Conservation (phyloP, 2,329 filamentous ascomycete genomes). For the Aureobasidium uvarum region DNA sequence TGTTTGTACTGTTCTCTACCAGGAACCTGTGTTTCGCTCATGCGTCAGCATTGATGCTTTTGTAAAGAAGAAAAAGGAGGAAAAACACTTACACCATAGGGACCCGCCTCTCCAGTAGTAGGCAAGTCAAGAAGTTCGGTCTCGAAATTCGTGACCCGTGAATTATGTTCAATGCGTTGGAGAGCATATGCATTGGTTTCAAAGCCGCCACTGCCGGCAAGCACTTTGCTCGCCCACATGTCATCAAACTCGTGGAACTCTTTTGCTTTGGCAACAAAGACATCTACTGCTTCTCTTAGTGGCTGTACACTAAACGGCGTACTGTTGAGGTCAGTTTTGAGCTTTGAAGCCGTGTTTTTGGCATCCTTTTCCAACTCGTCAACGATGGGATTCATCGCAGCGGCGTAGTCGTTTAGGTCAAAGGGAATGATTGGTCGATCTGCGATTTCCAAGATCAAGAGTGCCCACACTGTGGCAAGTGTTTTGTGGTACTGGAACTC, state of each 20-base stretch:
- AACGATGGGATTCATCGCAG: slow-evolving; percentile 62
- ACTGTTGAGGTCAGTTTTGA: neutral
- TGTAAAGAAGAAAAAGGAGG: neutral
- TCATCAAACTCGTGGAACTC: slow-evolving; percentile 74
- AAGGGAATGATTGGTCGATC: slow-evolving; percentile 81
- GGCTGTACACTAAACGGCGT: slow-evolving; percentile 55
- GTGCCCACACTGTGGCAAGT: slow-evolving; percentile 73
- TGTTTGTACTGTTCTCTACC: slow-evolving; percentile 94
- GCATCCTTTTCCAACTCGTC: slow-evolving; percentile 65
- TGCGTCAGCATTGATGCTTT: neutral
- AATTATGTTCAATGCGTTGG: slow-evolving; percentile 73
- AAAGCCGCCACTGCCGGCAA: slow-evolving; percentile 65
- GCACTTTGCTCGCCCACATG: slow-evolving; percentile 70
- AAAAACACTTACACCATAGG: slow-evolving; percentile 62
- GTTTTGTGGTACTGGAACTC: slow-evolving; percentile 73
- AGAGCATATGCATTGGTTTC: slow-evolving; percentile 68
- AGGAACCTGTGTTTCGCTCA: slow-evolving; percentile 59
- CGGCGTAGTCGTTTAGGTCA: slow-evolving; percentile 71
- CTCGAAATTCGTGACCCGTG: slow-evolving; percentile 77
- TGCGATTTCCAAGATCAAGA: slow-evolving; percentile 81
- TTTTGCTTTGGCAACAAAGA: slow-evolving; percentile 59
- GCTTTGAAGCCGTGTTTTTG: slow-evolving; percentile 41
- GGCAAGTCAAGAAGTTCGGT: slow-evolving; percentile 76
- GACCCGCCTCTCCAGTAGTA: slow-evolving; percentile 44
- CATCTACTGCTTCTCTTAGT: slow-evolving; percentile 61